These are phyloP conservation scores for Coemansia sp. DNA, from an alignment of 192 early-diverging fungal species.

Conservation along the genomic window DNA sequence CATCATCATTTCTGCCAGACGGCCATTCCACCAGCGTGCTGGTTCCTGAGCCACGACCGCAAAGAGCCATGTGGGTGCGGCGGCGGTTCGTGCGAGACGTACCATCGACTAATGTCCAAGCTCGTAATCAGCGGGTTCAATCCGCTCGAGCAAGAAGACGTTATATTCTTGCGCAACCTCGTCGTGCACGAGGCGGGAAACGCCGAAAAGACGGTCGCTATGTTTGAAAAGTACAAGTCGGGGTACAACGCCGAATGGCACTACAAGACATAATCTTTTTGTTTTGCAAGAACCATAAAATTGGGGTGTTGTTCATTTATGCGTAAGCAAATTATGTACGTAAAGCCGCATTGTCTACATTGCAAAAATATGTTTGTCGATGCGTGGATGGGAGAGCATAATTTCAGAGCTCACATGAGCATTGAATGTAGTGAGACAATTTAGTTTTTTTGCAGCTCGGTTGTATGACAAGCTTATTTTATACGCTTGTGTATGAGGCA, in stretches of 20 bases:
- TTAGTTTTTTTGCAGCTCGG: too few relatives aligned
- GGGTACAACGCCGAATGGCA: constrained; percentile 37
- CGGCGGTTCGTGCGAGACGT: constrained; percentile 33
- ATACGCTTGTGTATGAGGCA: too few relatives aligned
- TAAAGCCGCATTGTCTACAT: not conserved
- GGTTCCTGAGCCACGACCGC: constrained; percentile 44
- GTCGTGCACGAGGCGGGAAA: constrained; percentile 39
- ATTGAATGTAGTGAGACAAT: too few relatives aligned
- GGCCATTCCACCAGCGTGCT: constrained; percentile 32
- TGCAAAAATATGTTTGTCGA: not conserved
- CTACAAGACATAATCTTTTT: constrained; percentile 22
- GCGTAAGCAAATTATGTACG: constrained; percentile 6
- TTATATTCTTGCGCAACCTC: constrained; percentile 41
- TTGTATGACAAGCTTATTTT: too few relatives aligned
- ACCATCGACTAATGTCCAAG: constrained; percentile 38
- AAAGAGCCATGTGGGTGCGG: constrained; percentile 49
- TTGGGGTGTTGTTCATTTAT: constrained; percentile 6
- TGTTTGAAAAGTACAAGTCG: constrained; percentile 49
- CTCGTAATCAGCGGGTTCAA: constrained; percentile 41
- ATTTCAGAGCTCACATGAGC: not conserved
- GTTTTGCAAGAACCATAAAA: constrained; percentile 6
- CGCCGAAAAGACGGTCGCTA: constrained; percentile 31
- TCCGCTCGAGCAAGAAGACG: constrained; percentile 33
- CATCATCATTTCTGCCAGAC: constrained; percentile 21
- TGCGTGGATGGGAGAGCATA: not conserved